Conservation (phyloP, 2,329 filamentous ascomycete genomes). For the Periglandula ipomoeae region DNA sequence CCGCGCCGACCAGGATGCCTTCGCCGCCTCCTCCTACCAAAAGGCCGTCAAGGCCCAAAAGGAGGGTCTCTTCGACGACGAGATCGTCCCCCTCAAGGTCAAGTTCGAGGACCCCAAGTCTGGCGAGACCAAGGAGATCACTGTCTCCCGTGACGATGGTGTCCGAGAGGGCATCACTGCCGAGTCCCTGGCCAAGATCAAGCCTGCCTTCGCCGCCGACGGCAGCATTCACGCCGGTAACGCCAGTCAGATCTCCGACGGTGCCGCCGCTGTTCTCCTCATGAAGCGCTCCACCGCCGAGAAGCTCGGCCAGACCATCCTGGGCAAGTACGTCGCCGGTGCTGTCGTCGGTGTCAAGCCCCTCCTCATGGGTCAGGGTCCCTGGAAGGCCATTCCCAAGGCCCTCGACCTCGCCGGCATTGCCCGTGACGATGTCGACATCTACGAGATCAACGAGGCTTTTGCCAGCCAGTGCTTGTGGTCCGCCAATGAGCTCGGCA, state of each 20-base stretch:
- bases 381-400: slow-evolving; percentile 91
- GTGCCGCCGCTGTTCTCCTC: slow-evolving; percentile 86
- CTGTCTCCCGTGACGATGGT: slow-evolving; percentile 79
- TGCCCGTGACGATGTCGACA: slow-evolving; percentile 82
- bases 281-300: slow-evolving; percentile 93
- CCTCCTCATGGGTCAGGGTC: slow-evolving; percentile 90
- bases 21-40: slow-evolving; percentile 85
- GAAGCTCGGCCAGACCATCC: slow-evolving; percentile 74
- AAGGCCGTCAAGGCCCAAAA: slow-evolving; percentile 82
- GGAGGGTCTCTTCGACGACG: slow-evolving; percentile 82
- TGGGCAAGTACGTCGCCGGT: slow-evolving; percentile 86
- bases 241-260: slow-evolving; percentile 90
- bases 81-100: slow-evolving; percentile 80
- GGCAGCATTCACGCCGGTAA: slow-evolving; percentile 95
- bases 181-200: slow-evolving; percentile 86
- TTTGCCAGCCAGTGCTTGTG: slow-evolving; percentile 93
- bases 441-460: slow-evolving; percentile 98
- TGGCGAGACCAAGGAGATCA: slow-evolving; percentile 73
- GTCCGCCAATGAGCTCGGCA: slow-evolving; percentile 79
- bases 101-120: slow-evolving; percentile 88
- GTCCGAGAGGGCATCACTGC: slow-evolving; percentile 76
- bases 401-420: slow-evolving; percentile 83
- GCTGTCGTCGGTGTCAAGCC: slow-evolving; percentile 84
- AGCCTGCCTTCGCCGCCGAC: slow-evolving; percentile 80
- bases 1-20: slow-evolving; percentile 75